Conservation (phyloP, 805 yeast species). For the Wickerhamiella spandovensis region DNA sequence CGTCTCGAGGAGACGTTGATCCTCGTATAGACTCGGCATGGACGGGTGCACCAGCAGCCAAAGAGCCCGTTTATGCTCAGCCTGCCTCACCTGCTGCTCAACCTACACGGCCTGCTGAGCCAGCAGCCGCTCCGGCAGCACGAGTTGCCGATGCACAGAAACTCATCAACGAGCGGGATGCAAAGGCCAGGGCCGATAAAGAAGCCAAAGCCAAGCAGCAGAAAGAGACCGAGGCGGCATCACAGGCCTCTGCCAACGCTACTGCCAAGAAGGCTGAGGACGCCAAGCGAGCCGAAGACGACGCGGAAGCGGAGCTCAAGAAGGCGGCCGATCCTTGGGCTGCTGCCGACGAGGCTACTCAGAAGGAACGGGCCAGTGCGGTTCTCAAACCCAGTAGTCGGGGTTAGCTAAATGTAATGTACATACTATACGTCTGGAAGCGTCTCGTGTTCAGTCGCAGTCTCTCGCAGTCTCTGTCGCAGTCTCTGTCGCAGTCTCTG, state of each 20-base stretch:
- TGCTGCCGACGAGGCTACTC: background rate
- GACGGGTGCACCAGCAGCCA: slow-evolving; percentile 5
- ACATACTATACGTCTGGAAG: background rate
- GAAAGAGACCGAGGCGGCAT: background rate
- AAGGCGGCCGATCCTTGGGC: background rate
- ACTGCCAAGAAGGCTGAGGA: background rate
- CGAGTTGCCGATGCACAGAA: background rate
- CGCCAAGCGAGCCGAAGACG: background rate
- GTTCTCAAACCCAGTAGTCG: background rate
- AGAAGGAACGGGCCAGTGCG: background rate
- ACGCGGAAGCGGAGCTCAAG: background rate
- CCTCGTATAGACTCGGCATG: slow-evolving; percentile 14
- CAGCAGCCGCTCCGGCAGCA: background rate
- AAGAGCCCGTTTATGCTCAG: background rate
- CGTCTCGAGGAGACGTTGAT: slow-evolving; percentile 3
- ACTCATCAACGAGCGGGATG: background rate
- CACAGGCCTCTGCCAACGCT: too few relatives aligned
- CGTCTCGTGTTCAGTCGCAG: too few relatives aligned
- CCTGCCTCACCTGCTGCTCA: background rate
- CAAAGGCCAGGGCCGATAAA: background rate
- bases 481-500: background rate
- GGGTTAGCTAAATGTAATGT: background rate
- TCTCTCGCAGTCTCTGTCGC: too few relatives aligned
- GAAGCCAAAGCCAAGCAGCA: background rate
- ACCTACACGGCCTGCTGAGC: background rate